Evolutionary conservation across 164 flowering plant genomes (phyloP).

Genomic region (Dillenia suffruticosa): DNA sequence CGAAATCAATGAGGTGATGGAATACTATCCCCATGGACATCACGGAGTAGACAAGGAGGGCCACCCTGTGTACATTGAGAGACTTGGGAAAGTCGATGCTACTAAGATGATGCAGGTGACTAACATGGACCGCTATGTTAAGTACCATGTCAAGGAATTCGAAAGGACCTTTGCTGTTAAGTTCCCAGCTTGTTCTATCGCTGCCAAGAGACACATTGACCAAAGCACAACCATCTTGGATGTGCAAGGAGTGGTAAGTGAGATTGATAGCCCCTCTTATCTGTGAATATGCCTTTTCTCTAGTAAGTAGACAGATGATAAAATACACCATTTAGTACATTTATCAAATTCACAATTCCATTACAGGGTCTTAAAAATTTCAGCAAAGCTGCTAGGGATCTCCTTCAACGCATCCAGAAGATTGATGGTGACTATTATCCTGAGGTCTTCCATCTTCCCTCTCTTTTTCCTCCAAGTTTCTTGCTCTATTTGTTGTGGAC

Average conservation of each 20-base stretch:
- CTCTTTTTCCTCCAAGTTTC: background rate
- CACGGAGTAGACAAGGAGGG: constrained; percentile 98
- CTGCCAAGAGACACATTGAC: constrained; percentile 8
- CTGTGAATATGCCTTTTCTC: too few relatives aligned
- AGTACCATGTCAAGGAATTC: constrained; percentile 8
- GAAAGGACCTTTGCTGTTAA: constrained; percentile 5
- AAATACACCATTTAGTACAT: too few relatives aligned
- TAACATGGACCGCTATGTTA: constrained; percentile 8
- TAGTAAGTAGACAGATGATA: too few relatives aligned
- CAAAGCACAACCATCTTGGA: constrained; percentile 6
- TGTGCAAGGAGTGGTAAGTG: constrained; percentile 95
- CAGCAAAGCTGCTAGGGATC: constrained; percentile 85
- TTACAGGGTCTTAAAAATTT: constrained; percentile 73
- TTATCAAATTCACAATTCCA: too few relatives aligned
- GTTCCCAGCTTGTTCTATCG: constrained; percentile 8
- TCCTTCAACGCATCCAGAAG: constrained; percentile 66
- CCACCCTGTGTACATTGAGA: constrained; percentile 82
- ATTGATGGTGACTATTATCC: constrained; percentile 93
- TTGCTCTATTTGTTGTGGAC: background rate
- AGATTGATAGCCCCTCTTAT: background rate
- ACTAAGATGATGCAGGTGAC: constrained; percentile 3
- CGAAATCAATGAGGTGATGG: constrained; percentile 63
- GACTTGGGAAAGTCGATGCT: constrained; percentile 47
- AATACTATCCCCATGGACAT: constrained; percentile 90
- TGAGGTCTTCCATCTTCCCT: constrained; percentile 49